Evolutionary conservation across 2,329 filamentous ascomycete genomes (phyloP).

Genomic region (Alternaria arborescens): DNA sequence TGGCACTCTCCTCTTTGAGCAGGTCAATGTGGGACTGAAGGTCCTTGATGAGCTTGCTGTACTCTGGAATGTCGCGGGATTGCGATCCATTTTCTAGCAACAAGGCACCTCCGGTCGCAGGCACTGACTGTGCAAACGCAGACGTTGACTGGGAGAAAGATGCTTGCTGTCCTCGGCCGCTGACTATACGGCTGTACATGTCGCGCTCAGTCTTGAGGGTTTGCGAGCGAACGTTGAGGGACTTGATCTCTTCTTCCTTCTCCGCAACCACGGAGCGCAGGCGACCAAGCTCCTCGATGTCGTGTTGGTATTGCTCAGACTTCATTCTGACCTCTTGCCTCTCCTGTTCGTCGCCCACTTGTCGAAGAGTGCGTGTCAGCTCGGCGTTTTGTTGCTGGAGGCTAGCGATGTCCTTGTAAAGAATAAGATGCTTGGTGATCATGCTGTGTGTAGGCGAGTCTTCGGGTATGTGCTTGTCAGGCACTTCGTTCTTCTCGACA

Average conservation of each 20-base stretch:
- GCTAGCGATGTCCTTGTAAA: slow-evolving; percentile 85
- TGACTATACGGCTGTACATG: slow-evolving; percentile 95
- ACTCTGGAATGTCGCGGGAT: slow-evolving; percentile 68
- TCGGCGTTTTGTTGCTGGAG: slow-evolving; percentile 89
- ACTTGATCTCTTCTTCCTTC: slow-evolving; percentile 84
- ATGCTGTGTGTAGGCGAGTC: slow-evolving; percentile 86
- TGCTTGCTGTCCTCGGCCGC: slow-evolving; percentile 72
- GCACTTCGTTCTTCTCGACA: slow-evolving; percentile 73
- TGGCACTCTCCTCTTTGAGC: slow-evolving; percentile 84
- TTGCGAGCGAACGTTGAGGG: slow-evolving; percentile 83
- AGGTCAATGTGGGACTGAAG: slow-evolving; percentile 89
- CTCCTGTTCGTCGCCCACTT: slow-evolving; percentile 89
- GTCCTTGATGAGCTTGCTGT: slow-evolving; percentile 82
- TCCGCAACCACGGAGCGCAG: slow-evolving; percentile 77
- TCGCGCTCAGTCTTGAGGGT: slow-evolving; percentile 96
- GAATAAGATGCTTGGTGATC: slow-evolving; percentile 87
- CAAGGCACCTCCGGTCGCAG: slow-evolving; percentile 11
- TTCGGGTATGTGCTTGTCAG: slow-evolving; percentile 69
- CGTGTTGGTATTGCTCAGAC: slow-evolving; percentile 62
- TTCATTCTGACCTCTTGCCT: slow-evolving; percentile 80
- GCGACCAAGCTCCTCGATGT: slow-evolving; percentile 74
- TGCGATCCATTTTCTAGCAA: slow-evolving; percentile 57
- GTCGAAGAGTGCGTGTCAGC: slow-evolving; percentile 80
- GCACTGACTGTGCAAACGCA: slow-evolving; percentile 34
- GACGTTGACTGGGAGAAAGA: slow-evolving; percentile 37